Evolutionary conservation across 108 stramenopile genomes (phyloP).

Genomic region (Skeletonema grethae): DNA sequence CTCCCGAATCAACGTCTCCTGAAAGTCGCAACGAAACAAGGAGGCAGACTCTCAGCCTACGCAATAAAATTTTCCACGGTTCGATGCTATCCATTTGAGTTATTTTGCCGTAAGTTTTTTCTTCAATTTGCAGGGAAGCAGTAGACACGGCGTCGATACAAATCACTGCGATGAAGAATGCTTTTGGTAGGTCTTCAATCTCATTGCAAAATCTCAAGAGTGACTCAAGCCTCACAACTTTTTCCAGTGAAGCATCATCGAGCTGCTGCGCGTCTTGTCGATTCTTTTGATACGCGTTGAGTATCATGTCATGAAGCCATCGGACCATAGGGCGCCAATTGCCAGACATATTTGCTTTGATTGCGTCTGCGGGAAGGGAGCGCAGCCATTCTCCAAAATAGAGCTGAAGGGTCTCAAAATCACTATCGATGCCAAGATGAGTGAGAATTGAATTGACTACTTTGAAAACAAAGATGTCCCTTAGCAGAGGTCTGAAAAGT

Average conservation of each 20-base stretch:
- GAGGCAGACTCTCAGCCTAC: constrained; percentile 76
- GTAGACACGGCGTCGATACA: constrained; percentile 62
- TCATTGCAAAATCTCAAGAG: constrained; percentile 59
- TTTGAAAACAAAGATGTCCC: constrained; percentile 73
- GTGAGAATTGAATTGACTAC: constrained; percentile 66
- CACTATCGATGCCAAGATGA: constrained; percentile 59
- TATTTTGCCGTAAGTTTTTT: constrained; percentile 73
- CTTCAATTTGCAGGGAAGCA: constrained; percentile 62
- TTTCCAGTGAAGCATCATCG: constrained; percentile 19
- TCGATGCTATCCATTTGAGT: constrained; percentile 20
- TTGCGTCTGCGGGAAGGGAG: constrained; percentile 51
- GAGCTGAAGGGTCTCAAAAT: constrained; percentile 61
- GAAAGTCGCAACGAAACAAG: constrained; percentile 67
- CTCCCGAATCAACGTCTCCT: constrained; percentile 57
- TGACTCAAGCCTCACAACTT: constrained; percentile 40
- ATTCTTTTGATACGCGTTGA: constrained; percentile 23
- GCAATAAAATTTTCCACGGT: constrained; percentile 69
- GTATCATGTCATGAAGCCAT: constrained; percentile 69
- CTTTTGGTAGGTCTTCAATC: constrained; percentile 71
- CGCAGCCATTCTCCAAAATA: constrained; percentile 87
- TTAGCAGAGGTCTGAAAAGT: constrained; percentile 71
- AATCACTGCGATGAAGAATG: constrained; percentile 71
- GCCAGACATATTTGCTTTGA: constrained; percentile 56
- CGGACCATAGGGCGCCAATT: constrained; percentile 65
- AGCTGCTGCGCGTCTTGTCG: constrained; percentile 20